Conservation (phyloP, 2,329 filamentous ascomycete species). For the Trichophyton mentagrophytes region DNA sequence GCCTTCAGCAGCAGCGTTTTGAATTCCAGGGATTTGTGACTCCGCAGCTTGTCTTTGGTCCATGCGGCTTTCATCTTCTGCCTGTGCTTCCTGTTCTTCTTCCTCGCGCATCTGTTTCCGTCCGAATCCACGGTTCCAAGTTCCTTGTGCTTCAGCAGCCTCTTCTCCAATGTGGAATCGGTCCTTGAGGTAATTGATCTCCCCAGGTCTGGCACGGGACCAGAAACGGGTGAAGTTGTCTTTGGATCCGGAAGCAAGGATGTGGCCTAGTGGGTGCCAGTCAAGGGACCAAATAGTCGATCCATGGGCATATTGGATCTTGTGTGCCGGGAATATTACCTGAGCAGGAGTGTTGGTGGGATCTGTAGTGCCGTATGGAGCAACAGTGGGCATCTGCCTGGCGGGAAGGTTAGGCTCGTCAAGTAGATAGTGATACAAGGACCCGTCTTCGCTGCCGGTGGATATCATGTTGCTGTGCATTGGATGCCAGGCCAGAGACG, state of each 20-base stretch:
- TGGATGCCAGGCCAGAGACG: slow-evolving; percentile 85
- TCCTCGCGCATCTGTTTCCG: slow-evolving; percentile 74
- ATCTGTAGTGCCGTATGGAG: slow-evolving; percentile 75
- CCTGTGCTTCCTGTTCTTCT: slow-evolving; percentile 84
- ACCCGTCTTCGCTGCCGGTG: slow-evolving; percentile 80
- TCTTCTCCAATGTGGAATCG: slow-evolving; percentile 91
- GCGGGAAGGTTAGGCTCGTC: slow-evolving; percentile 81
- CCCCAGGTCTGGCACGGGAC: slow-evolving; percentile 80
- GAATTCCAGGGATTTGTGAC: slow-evolving; percentile 40
- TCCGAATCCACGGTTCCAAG: slow-evolving; percentile 70
- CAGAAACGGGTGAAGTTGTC: slow-evolving; percentile 95
- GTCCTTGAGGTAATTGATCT: slow-evolving; percentile 73
- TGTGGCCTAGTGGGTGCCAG: slow-evolving; percentile 94
- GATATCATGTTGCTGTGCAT: slow-evolving; percentile 79
- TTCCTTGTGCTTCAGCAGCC: slow-evolving; percentile 87
- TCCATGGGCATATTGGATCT: slow-evolving; percentile 75
- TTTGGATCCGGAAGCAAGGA: slow-evolving; percentile 89
- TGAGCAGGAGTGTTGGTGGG: slow-evolving; percentile 69
- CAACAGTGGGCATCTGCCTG: slow-evolving; percentile 57
- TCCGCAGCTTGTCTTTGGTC: slow-evolving; percentile 72
- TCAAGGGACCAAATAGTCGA: slow-evolving; percentile 96
- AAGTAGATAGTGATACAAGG: slow-evolving; percentile 85
- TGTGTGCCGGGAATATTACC: slow-evolving; percentile 85
- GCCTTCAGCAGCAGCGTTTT: slow-evolving; percentile 46
- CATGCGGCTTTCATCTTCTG: slow-evolving; percentile 82